Evolutionary conservation across 345 rosid genomes (phyloP).

Genomic region (Euclidium syriacum): DNA sequence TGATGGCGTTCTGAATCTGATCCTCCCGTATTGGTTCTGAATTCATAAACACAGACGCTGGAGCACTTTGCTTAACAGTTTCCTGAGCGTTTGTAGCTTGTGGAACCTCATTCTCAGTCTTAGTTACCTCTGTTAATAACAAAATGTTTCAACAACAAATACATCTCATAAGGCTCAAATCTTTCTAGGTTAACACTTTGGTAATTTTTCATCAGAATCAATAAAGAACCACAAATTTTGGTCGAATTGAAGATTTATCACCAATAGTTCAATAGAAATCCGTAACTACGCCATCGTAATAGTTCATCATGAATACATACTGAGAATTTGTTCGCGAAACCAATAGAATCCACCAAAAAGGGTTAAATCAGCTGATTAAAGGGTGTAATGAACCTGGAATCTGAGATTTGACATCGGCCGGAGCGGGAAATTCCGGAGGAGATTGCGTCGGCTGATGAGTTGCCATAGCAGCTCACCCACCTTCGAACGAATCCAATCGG

Average conservation of each 20-base stretch:
- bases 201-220: not conserved
- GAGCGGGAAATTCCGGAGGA: constrained; percentile 22
- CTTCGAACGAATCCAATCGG: not conserved
- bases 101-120: constrained; percentile 42
- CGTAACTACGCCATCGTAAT: not conserved
- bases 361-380: not conserved
- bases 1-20: constrained; percentile 90
- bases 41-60: constrained; percentile 72
- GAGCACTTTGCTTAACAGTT: constrained; percentile 36
- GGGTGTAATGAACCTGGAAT: constrained; percentile 3
- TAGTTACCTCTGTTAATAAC: constrained; percentile 39
- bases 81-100: constrained; percentile 41
- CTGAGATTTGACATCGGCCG: constrained; percentile 12
- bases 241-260: not conserved
- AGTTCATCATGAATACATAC: not conserved
- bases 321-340: not conserved
- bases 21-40: constrained; percentile 92
- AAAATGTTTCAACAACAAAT: not conserved
- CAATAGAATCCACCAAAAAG: not conserved
- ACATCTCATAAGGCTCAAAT: not conserved
- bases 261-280: not conserved
- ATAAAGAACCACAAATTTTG: not conserved
- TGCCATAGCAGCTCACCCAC: constrained; percentile 33
- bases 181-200: not conserved
- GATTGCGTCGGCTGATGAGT: constrained; percentile 25